Evolutionary conservation across 2,329 filamentous ascomycete genomes (phyloP), one percentile per base, ranked within the genome.

Genomic region (Pseudogymnoascus pannorum): DNA sequence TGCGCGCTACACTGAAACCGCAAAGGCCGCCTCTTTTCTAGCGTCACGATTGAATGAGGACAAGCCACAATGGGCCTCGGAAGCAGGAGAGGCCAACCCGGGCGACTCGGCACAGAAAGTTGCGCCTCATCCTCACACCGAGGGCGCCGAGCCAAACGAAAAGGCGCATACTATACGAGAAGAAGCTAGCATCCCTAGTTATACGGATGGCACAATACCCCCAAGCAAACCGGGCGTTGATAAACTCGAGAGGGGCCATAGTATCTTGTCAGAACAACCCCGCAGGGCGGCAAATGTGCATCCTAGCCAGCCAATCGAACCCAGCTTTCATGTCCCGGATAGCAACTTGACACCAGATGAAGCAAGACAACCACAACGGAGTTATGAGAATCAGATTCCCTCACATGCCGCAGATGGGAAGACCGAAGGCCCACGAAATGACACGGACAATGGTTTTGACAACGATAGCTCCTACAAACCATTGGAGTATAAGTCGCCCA

Each of bases 1-100:
- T 1, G 83, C 87, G 64, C 78, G 82, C 61, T 73, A 87, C 58
- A 84, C 84, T 1, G 75, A 86, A 58, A 87, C 84, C 16, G 79
- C 80, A 36, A 79, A 81, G 66, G 85, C 86, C 42, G 85, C 84
- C 18, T 78, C 82, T 35, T 80, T 81, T 59, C 76, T 88, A 59
- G 81, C 80, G 12, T 78, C 79, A 64, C 77, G 83, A 58, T 78
- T 87, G 69, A 80, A 82, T 66, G 84, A 85, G 67, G 66, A 59
- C 61, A 61, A 66, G 36, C 69, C 68, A n/a, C 57, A 64, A 62
- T 72, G 69, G 69, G 63, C 68, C 9, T 63, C 65, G 18, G 68
- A 71, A 33, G 63, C 60, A 26, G 48, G 24, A 18, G 64, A 62
- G 12, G 5, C 60, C 58, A 33, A 51, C 51, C n/a, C 40, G 64